phyloP scores from a whole-genome alignment of 1,284 basidiomycete genomes.

The Agaricales sp. region DNA sequence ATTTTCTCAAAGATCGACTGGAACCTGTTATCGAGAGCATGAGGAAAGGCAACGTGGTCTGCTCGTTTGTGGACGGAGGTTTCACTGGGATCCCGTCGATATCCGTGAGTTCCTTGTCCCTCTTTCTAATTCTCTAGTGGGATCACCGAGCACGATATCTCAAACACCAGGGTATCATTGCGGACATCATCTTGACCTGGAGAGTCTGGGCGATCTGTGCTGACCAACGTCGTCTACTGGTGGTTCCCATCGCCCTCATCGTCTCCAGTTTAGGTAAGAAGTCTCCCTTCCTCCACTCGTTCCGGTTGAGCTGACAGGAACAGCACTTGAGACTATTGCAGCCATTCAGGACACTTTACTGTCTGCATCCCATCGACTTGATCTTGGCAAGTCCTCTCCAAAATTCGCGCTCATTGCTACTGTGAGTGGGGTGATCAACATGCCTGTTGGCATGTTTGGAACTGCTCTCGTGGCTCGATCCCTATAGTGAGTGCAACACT shows the following conservation, averaged over 20 bases:
- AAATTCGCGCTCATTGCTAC: neutral
- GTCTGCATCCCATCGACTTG: neutral
- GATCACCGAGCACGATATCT: too few relatives aligned
- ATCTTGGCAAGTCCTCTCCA: neutral
- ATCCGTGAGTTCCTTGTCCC: neutral
- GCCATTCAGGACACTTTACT: neutral
- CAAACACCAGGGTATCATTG: neutral
- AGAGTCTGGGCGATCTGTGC: neutral
- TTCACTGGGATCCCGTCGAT: neutral
- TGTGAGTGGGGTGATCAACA: neutral
- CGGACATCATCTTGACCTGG: neutral
- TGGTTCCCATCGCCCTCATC: neutral
- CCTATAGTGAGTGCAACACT: neutral
- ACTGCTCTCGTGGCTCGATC: neutral
- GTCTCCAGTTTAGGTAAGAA: neutral
- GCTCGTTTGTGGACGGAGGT: neutral
- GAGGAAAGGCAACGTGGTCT: neutral
- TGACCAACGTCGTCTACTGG: neutral
- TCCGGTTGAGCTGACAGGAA: neutral
- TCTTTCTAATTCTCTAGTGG: too few relatives aligned
- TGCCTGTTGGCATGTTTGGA: neutral
- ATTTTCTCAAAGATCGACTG: neutral
- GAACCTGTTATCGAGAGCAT: neutral
- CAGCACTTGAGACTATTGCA: neutral
- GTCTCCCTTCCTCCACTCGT: neutral